Evolutionary conservation across 2,329 filamentous ascomycete species (phyloP).

Genomic region (Diplodia sapinea): DNA sequence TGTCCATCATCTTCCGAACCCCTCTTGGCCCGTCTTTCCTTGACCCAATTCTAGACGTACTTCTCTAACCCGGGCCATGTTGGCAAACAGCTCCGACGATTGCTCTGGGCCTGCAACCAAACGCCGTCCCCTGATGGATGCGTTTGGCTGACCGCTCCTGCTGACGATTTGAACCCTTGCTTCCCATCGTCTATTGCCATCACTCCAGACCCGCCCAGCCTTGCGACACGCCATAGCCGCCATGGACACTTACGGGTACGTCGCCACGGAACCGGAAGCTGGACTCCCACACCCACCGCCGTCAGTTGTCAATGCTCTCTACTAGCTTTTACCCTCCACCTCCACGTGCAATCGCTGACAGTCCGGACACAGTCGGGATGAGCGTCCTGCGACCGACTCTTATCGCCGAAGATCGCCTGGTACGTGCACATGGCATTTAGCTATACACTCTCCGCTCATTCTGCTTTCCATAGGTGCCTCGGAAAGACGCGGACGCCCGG

Average conservation of each 20-base stretch:
- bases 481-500: conserved; percentile 36
- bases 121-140: conserved; percentile 37
- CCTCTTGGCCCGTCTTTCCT: conserved; percentile 40
- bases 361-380: conserved; percentile 56
- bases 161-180: conserved; percentile 4
- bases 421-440: conserved; percentile 54
- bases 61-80: conserved; percentile 49
- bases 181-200: neutral
- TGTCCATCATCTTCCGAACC: conserved; percentile 37
- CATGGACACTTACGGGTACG: conserved; percentile 50
- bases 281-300: conserved; percentile 14
- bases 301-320: conserved; percentile 29
- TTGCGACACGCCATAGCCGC: conserved; percentile 9
- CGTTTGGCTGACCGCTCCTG: conserved; percentile 27
- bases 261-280: conserved; percentile 27
- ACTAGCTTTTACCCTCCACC: neutral
- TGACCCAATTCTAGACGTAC: conserved; percentile 41
- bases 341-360: conserved; percentile 2
- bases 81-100: conserved; percentile 50
- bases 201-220: neutral
- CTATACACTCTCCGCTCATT: neutral
- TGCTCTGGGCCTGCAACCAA: conserved; percentile 39
- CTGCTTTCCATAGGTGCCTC: neutral
- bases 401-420: conserved; percentile 71
- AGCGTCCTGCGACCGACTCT: conserved; percentile 47